These are phyloP conservation scores for Aphanomyces cochlioides DNA, from an alignment of 352 stramenopile genomes.

Conservation along the genomic window DNA sequence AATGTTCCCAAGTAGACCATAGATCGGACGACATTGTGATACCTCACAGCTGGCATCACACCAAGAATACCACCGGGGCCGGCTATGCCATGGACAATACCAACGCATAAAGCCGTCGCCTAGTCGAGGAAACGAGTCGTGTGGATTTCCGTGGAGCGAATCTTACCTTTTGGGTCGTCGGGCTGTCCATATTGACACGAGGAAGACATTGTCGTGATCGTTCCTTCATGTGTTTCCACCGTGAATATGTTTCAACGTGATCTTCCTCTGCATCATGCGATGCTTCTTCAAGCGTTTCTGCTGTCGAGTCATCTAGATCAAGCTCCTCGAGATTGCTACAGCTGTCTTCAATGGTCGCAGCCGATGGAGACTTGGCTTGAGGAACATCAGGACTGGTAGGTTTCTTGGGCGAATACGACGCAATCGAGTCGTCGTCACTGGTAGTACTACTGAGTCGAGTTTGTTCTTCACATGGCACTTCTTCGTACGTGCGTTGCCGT, in stretches of 20 bases:
- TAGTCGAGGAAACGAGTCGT: slow-evolving; percentile 31
- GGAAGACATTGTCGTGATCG: slow-evolving; percentile 31
- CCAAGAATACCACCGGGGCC: slow-evolving; percentile 75
- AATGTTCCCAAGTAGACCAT: slow-evolving; percentile 87
- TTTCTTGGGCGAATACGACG: not conserved
- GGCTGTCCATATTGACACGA: slow-evolving; percentile 62
- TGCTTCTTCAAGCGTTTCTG: slow-evolving; percentile 5
- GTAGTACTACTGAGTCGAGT: not conserved
- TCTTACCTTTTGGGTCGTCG: slow-evolving; percentile 69
- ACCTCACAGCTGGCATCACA: slow-evolving; percentile 85
- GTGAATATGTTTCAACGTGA: not conserved
- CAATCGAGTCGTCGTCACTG: not conserved
- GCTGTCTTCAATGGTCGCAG: slow-evolving; percentile 25
- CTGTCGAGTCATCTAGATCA: slow-evolving; percentile 43
- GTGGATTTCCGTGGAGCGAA: slow-evolving; percentile 11
- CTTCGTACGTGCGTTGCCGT: slow-evolving; percentile 10
- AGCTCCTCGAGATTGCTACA: slow-evolving; percentile 19
- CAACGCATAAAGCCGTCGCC: slow-evolving; percentile 77
- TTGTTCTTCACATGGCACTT: slow-evolving; percentile 15
- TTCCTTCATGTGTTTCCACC: not conserved
- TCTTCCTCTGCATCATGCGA: not conserved
- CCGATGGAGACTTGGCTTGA: slow-evolving; percentile 26
- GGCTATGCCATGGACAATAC: slow-evolving; percentile 89
- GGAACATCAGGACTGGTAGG: slow-evolving; percentile 30
- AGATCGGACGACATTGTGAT: slow-evolving; percentile 78